Evolutionary conservation across 1,139 yeast species (phyloP).

Genomic region (Wickerhamomyces sp.): DNA sequence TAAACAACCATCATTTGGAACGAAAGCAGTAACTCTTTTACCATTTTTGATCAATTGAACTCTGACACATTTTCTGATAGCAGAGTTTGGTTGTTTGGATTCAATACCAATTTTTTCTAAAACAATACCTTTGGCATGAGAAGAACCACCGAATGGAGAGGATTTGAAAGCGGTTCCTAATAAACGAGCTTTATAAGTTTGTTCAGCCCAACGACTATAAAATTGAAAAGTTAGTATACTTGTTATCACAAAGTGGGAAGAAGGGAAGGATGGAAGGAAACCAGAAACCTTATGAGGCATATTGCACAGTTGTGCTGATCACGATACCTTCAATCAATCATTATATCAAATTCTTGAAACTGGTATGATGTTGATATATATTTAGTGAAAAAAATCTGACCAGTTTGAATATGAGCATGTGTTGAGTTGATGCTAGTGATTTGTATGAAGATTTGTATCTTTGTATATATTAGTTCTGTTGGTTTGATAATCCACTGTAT

Average conservation of each 20-base stretch:
- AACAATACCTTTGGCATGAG: constrained; percentile 99
- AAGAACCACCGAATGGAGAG: constrained; percentile 99
- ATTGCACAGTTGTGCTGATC: too few relatives aligned
- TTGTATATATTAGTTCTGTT: neutral
- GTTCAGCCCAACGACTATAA: constrained; percentile 95
- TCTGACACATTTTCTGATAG: constrained; percentile 99
- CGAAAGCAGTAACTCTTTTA: constrained; percentile 99
- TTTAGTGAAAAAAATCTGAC: too few relatives aligned
- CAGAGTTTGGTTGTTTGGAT: constrained; percentile 99
- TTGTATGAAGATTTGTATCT: too few relatives aligned
- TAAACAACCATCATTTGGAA: constrained; percentile 99
- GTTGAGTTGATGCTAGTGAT: too few relatives aligned
- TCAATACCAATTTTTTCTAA: constrained; percentile 99
- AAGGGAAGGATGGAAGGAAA: too few relatives aligned
- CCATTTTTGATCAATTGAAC: constrained; percentile 99
- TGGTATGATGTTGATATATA: too few relatives aligned
- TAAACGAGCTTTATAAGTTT: constrained; percentile 96
- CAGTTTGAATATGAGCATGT: too few relatives aligned
- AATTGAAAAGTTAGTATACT: neutral
- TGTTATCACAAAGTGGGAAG: neutral
- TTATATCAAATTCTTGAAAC: too few relatives aligned
- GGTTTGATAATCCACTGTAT: neutral
- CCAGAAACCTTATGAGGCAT: too few relatives aligned
- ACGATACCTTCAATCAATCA: too few relatives aligned
- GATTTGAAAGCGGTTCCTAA: constrained; percentile 99